These are phyloP conservation scores for Micractinium conductrix DNA, from an alignment of 139 green algal genomes.

Conservation along the genomic window DNA sequence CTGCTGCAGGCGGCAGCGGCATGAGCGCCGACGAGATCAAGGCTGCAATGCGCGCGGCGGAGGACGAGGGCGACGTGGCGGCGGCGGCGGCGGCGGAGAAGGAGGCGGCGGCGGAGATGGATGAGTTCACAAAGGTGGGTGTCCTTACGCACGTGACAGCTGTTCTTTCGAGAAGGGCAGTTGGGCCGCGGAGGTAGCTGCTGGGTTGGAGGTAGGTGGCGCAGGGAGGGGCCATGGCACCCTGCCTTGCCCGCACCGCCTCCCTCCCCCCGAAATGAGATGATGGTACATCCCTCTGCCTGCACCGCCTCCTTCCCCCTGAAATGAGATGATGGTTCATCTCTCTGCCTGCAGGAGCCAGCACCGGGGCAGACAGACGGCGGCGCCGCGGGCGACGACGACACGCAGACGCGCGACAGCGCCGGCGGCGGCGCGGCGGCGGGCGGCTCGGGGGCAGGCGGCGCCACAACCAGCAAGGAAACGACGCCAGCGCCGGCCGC, in stretches of 20 bases:
- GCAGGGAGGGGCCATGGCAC: too few species aligned
- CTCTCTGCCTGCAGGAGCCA: not conserved
- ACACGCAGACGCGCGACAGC: slow-evolving; percentile 11
- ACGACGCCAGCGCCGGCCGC: not conserved
- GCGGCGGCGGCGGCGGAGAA: slow-evolving; percentile 60
- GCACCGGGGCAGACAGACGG: slow-evolving; percentile 20
- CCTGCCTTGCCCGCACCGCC: too few species aligned
- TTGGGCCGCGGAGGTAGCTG: too few species aligned
- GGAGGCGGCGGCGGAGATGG: slow-evolving; percentile 67
- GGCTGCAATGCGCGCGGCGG: slow-evolving; percentile 74
- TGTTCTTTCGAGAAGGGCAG: too few species aligned
- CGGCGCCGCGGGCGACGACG: slow-evolving; percentile 43
- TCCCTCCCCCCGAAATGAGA: too few species aligned
- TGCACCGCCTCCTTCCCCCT: too few species aligned
- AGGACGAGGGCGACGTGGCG: slow-evolving; percentile 82
- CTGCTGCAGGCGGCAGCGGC: not conserved
- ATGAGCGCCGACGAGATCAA: slow-evolving; percentile 51
- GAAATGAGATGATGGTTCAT: not conserved
- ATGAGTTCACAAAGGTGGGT: slow-evolving; percentile 59
- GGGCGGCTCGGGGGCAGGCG: too few species aligned
- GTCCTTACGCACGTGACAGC: too few species aligned
- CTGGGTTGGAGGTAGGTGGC: too few species aligned
- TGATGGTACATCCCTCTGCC: too few species aligned
- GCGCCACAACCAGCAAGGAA: too few species aligned
- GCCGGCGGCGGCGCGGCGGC: not conserved